Evolutionary conservation across 1,139 yeast species (phyloP), one percentile per base, ranked within the genome.

Genomic region (Suhomyces wounanorum): DNA sequence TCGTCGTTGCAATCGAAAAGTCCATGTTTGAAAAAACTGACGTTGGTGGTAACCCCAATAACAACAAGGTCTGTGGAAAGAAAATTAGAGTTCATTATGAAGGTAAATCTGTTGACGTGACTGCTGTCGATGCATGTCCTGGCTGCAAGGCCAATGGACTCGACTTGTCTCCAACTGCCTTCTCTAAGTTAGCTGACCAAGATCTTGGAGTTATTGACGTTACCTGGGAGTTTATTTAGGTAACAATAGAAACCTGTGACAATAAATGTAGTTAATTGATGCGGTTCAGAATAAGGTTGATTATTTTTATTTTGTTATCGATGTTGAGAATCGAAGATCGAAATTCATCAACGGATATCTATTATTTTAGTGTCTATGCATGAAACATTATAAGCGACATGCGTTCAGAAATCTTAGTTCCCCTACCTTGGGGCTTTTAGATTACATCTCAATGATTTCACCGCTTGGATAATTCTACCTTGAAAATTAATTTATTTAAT

Each of bases 91-190:
- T 75, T 14, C 59, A 49, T 55, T 73, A 67, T 58, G 60, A 67
- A 51, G 78, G 72, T 35, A 75, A 74, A 46, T 67, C 77, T 25
- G 79, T 75, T 35, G 73, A 69, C 44, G 80, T 75, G 25, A 70
- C 74, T 11, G 76, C 75, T 14, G 73, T 68, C 33, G 81, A 76
- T 60, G 57, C 72, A 44, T 76, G 81, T 61, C 72, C 60, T 51
- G 79, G 74, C 16, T 76, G 80, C 56, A 53, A 60, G 28, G 57
- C 63, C 43, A 44, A 69, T 55, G 77, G 72, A 55, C 70, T 77
- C 57, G 80, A 76, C 58, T 71, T 77, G 46, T 74, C 80, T n/a
- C 79, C 79, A 11, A 48, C 69, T 49, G 81, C 80, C 10, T 76
- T 77, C 53, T 41, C 59, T 8, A 56, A 65, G 50, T 60, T 77